Evolutionary conservation across 805 yeast genomes (phyloP).

Genomic region (Candida oleophila): DNA sequence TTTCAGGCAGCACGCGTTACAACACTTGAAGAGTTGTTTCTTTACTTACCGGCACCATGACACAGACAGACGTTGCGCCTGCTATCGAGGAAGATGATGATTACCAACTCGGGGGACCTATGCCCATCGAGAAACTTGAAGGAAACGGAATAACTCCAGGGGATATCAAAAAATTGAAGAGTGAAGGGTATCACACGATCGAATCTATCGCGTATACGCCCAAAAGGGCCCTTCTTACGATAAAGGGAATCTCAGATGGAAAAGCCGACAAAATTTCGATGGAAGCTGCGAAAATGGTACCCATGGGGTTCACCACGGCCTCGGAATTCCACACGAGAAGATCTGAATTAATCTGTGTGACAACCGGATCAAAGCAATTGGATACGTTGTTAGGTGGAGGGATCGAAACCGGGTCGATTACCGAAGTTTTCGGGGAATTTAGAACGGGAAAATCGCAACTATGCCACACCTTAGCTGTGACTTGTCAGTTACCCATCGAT

Average conservation of each 20-base stretch:
- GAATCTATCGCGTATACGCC: slow-evolving; percentile 95
- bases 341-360: slow-evolving; percentile 85
- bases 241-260: slow-evolving; percentile 93
- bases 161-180: slow-evolving; percentile 78
- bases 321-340: slow-evolving; percentile 89
- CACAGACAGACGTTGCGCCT: slow-evolving; percentile 1
- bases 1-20: not conserved
- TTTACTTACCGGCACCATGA: not conserved
- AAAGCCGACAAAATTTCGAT: slow-evolving; percentile 83
- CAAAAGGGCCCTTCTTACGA: slow-evolving; percentile 67
- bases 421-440: slow-evolving; percentile 96
- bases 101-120: slow-evolving; percentile 38
- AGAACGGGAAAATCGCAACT: slow-evolving; percentile 97
- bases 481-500: slow-evolving; percentile 93
- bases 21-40: too few relatives aligned
- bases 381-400: slow-evolving; percentile 96
- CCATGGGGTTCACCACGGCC: slow-evolving; percentile 97
- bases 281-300: slow-evolving; percentile 85
- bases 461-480: slow-evolving; percentile 94
- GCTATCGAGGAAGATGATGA: slow-evolving; percentile 30
- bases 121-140: slow-evolving; percentile 46
- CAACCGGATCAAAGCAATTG: slow-evolving; percentile 92
- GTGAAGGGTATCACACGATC: slow-evolving; percentile 84
- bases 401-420: slow-evolving; percentile 93
- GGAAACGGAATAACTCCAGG: slow-evolving; percentile 84